Percentiles rank a stretch among this genome's conserved stretches.
Conservation (phyloP, 805 yeast species). For the Saturnispora mendoncae region DNA sequence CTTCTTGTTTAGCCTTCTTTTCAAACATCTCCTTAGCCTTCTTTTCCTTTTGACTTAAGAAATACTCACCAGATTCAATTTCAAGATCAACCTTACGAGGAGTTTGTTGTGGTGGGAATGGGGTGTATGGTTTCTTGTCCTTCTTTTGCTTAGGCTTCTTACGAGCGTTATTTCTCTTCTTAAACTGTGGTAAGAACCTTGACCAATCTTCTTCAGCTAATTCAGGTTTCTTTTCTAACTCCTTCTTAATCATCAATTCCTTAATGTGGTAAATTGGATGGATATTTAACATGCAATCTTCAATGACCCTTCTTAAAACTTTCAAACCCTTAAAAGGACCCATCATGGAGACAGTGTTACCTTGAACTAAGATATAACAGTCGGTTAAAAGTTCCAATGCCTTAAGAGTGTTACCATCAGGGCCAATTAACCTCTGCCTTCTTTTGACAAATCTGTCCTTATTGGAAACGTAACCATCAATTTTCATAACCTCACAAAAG, state of each 20-base stretch:
- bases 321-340: constrained; percentile 92
- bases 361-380: constrained; percentile 94
- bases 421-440: constrained; percentile 94
- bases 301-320: constrained; percentile 86
- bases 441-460: constrained; percentile 93
- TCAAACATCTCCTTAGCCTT: constrained; percentile 60
- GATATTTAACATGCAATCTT: constrained; percentile 92
- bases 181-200: constrained; percentile 90
- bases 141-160: constrained; percentile 69
- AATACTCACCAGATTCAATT: constrained; percentile 97
- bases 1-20: constrained; percentile 71
- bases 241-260: constrained; percentile 95
- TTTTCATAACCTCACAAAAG: constrained; percentile 94
- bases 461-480: constrained; percentile 79
- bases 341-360: constrained; percentile 95
- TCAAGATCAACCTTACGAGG: constrained; percentile 97
- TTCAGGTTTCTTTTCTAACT: constrained; percentile 89
- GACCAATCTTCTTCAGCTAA: constrained; percentile 95
- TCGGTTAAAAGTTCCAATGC: constrained; percentile 92
- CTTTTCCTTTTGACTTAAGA: constrained; percentile 81
- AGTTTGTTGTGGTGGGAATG: constrained; percentile 96
- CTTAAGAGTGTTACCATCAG: constrained; percentile 91
- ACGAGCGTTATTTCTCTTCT: constrained; percentile 91
- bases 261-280: constrained; percentile 98
- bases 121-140: constrained; percentile 77